Conservation (phyloP, 176 grass and related monocot genomes). For the Carex pumila region DNA sequence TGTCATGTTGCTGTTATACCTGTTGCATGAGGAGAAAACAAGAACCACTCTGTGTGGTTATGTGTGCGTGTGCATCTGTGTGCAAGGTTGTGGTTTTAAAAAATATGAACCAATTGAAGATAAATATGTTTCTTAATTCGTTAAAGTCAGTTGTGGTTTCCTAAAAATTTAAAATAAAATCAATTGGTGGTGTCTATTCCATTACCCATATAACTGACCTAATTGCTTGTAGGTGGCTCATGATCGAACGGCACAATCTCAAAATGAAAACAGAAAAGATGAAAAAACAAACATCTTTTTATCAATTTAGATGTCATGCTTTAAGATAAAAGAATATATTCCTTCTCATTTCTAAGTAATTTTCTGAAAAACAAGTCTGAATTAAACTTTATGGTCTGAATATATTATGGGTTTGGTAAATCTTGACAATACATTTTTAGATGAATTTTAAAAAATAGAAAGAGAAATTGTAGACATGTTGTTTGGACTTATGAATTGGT, state of each 20-base stretch:
- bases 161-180: not conserved
- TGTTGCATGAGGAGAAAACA: constrained; percentile 94
- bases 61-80: not conserved
- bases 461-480: no score
- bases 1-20: constrained; percentile 95
- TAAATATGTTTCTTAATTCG: not conserved
- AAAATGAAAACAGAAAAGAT: not conserved
- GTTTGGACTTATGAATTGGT: no score
- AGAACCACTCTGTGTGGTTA: constrained; percentile 1
- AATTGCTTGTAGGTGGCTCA: not conserved
- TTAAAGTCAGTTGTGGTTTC: no score
- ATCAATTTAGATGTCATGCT: no score
- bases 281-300: no score
- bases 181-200: not conserved
- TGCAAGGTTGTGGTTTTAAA: not conserved
- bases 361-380: no score
- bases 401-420: no score
- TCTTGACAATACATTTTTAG: no score
- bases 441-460: no score
- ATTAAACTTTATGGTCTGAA: no score
- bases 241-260: not conserved
- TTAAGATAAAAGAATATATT: no score
- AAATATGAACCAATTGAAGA: not conserved
- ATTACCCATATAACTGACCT: not conserved
- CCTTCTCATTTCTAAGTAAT: no score